phyloP scores from a whole-genome alignment of 257 asterid genomes.

The Dorcoceras hygrometricum region DNA sequence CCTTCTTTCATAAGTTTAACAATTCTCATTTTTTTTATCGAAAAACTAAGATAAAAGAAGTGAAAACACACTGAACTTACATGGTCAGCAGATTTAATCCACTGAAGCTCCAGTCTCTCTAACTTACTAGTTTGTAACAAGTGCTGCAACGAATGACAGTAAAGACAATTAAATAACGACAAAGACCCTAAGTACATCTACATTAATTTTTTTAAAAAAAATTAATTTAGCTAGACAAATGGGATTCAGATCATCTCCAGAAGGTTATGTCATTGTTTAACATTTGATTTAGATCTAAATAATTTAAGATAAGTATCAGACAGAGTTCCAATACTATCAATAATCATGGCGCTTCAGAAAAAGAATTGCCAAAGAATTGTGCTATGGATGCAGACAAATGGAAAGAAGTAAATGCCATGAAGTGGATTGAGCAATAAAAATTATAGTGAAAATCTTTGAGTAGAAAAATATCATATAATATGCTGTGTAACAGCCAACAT shows the following conservation, averaged over 20 bases:
- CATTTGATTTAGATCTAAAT: too few relatives aligned
- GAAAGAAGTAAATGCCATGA: neutral
- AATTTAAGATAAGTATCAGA: too few relatives aligned
- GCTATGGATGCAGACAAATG: neutral
- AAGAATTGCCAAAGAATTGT: conserved; percentile 1
- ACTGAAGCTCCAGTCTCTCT: conserved; percentile 73
- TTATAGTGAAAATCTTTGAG: neutral
- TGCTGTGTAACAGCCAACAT: neutral
- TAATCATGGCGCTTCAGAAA: neutral
- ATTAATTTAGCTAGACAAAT: conserved; percentile 11
- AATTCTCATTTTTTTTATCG: neutral
- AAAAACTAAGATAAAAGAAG: neutral
- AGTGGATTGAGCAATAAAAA: conserved; percentile 8
- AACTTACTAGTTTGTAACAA: conserved; percentile 59
- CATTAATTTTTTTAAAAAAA: neutral
- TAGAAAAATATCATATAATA: neutral
- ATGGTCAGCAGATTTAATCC: conserved; percentile 83
- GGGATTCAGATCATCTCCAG: conserved; percentile 5
- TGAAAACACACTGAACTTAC: conserved; percentile 41
- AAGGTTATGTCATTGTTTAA: conserved; percentile 1
- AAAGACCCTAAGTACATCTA: neutral
- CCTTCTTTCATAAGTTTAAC: neutral
- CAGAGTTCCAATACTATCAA: neutral
- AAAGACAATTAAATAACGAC: conserved; percentile 13
- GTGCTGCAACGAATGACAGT: conserved; percentile 49